A percentile compares a stretch with the other conserved stretches of the same genome.
Evolutionary conservation across 1,284 basidiomycete species (phyloP).

Genomic region (Cutaneotrichosporon dermatis): DNA sequence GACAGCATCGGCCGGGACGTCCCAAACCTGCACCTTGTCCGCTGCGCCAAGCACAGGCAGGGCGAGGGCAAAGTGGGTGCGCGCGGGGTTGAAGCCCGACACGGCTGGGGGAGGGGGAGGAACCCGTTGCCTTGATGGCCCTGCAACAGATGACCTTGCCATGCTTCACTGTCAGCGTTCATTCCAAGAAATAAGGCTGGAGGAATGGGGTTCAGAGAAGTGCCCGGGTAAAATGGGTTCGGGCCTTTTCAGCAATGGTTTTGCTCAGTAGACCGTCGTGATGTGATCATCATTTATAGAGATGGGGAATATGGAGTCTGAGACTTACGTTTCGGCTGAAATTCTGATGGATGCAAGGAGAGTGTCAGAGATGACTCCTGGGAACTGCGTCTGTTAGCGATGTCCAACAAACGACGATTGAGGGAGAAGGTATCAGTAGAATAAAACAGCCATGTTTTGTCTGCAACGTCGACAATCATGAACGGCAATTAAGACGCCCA

Average conservation of each 20-base stretch:
- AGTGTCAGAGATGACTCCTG: background rate
- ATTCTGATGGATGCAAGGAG: background rate
- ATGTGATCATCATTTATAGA: constrained; percentile 46
- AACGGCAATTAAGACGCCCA: constrained; percentile 35
- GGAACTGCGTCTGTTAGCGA: constrained; percentile 15
- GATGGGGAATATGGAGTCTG: background rate
- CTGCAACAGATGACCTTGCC: constrained; percentile 41
- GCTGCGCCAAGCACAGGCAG: constrained; percentile 44
- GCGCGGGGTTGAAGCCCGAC: constrained; percentile 44
- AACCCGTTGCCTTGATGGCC: constrained; percentile 40
- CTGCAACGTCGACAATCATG: constrained; percentile 31
- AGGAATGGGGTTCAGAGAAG: constrained; percentile 29
- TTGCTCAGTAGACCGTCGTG: constrained; percentile 48
- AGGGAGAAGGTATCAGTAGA: constrained; percentile 35
- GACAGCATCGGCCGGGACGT: constrained; percentile 39
- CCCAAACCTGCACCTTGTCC: constrained; percentile 48
- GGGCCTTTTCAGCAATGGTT: constrained; percentile 43
- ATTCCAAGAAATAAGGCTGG: constrained; percentile 1
- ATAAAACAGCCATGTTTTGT: constrained; percentile 51
- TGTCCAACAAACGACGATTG: constrained; percentile 4
- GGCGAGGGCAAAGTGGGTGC: constrained; percentile 43
- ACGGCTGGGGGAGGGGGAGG: constrained; percentile 43
- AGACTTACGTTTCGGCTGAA: background rate
- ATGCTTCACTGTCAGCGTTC: constrained; percentile 23
- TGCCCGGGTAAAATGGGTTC: constrained; percentile 39